A percentile compares a stretch with the other conserved stretches of the same genome.
phyloP scores from a whole-genome alignment of 2,329 filamentous ascomycete species.

The Aspergillus clavatus region DNA sequence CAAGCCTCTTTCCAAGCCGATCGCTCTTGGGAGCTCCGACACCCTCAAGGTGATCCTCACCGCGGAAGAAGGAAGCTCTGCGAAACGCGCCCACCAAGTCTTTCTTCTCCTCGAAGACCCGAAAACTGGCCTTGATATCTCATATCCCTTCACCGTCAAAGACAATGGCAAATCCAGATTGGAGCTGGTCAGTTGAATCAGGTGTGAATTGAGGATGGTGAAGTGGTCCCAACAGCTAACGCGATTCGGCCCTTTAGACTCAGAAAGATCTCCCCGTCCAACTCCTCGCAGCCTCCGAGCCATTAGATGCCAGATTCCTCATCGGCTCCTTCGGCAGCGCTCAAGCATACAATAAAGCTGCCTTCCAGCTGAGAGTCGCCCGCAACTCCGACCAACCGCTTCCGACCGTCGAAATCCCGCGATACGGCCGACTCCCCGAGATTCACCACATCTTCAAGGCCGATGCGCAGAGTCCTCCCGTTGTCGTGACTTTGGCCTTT shows the following conservation, averaged over 20 bases:
- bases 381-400: conserved; percentile 58
- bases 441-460: conserved; percentile 87
- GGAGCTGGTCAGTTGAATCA: conserved; percentile 63
- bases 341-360: conserved; percentile 59
- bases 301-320: conserved; percentile 74
- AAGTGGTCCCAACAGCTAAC: conserved; percentile 14
- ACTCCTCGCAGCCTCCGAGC: conserved; percentile 62
- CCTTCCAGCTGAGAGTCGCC: conserved; percentile 68
- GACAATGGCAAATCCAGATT: conserved; percentile 81
- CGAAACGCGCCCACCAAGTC: conserved; percentile 86
- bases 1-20: conserved; percentile 56
- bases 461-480: conserved; percentile 74
- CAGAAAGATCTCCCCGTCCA: conserved; percentile 85
- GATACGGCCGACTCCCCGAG: conserved; percentile 77
- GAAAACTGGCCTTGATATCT: conserved; percentile 73
- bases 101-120: conserved; percentile 79
- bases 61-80: conserved; percentile 69
- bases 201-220: conserved; percentile 1
- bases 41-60: conserved; percentile 79
- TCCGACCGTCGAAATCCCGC: conserved; percentile 62
- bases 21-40: conserved; percentile 64
- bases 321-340: conserved; percentile 81
- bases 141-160: conserved; percentile 78
- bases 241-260: conserved; percentile 50
- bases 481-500: conserved; percentile 74